A percentile compares a stretch with the other conserved stretches of the same genome.
Evolutionary conservation across 2,329 filamentous ascomycete species (phyloP).

Genomic region (Cladophialophora bantiana): DNA sequence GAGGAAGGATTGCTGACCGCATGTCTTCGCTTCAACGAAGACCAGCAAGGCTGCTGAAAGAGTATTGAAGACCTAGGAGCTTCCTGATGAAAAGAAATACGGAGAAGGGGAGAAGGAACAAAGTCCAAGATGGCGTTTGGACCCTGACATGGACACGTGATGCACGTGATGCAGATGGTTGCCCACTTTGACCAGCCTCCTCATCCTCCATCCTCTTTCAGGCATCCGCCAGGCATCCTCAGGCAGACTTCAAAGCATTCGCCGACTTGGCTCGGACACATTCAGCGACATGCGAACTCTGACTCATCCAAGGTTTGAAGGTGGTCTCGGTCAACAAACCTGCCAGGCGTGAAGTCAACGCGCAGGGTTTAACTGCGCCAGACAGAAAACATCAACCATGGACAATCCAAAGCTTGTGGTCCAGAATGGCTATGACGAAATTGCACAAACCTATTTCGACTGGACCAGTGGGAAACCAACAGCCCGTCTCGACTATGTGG

Average conservation of each 20-base stretch:
- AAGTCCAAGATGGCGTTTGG: background rate
- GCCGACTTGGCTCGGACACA: background rate
- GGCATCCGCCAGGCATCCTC: background rate
- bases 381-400: constrained; percentile 2
- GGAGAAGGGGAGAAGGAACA: background rate
- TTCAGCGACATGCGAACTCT: background rate
- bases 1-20: constrained; percentile 6
- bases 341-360: background rate
- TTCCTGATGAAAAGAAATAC: background rate
- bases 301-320: background rate
- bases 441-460: constrained; percentile 47
- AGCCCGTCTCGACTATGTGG: constrained; percentile 45
- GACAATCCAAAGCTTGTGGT: constrained; percentile 22
- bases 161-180: background rate
- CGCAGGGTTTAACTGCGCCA: background rate
- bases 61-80: background rate
- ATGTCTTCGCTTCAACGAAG: background rate
- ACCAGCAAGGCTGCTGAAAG: background rate
- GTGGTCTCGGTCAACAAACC: background rate
- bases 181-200: too few species aligned
- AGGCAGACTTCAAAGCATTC: background rate
- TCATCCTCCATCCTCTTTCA: too few species aligned
- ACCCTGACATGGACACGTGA: background rate
- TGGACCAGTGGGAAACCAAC: constrained; percentile 45
- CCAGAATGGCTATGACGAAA: constrained; percentile 46